A percentile compares a stretch with the other conserved stretches of the same genome.
phyloP scores from a whole-genome alignment of 208 protist species.

The Trypanosoma vivax region DNA sequence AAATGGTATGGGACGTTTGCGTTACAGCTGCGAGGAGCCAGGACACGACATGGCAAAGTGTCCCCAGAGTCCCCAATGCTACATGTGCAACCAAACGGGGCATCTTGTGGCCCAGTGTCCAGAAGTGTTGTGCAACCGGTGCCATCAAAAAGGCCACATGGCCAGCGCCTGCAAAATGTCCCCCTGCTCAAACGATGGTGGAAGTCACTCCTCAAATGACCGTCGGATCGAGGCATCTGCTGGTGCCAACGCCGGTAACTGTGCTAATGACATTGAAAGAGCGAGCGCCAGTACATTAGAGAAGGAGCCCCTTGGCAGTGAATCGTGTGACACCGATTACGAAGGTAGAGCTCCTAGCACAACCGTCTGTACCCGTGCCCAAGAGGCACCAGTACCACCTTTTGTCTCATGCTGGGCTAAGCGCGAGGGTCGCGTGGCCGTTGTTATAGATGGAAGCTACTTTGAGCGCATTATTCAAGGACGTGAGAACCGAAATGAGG shows the following conservation, averaged over 20 bases:
- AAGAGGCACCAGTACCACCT: slow-evolving; percentile 17
- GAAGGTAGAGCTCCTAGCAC: not conserved
- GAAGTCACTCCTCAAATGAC: too few species aligned
- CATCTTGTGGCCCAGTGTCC: slow-evolving; percentile 76
- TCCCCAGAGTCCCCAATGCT: slow-evolving; percentile 64
- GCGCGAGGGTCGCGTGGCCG: slow-evolving; percentile 45
- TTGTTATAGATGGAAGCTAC: slow-evolving; percentile 82
- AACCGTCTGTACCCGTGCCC: not conserved
- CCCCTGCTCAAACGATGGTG: not conserved
- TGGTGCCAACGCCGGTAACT: too few species aligned
- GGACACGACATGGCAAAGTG: slow-evolving; percentile 79
- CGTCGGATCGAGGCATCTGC: too few species aligned
- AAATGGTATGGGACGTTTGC: slow-evolving; percentile 60
- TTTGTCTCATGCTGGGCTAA: slow-evolving; percentile 28
- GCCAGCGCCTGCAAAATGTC: slow-evolving; percentile 13
- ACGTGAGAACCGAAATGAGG: slow-evolving; percentile 24
- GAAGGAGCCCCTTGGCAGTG: too few species aligned
- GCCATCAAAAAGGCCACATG: slow-evolving; percentile 75
- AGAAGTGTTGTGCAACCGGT: slow-evolving; percentile 55
- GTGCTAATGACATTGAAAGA: too few species aligned
- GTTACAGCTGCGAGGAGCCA: slow-evolving; percentile 85
- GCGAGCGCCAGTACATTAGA: too few species aligned
- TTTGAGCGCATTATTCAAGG: slow-evolving; percentile 70
- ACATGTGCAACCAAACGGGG: slow-evolving; percentile 73
- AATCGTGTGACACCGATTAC: too few species aligned